Evolutionary conservation across 1,139 yeast genomes (phyloP).

Genomic region (Yamadazyma conglobata): DNA sequence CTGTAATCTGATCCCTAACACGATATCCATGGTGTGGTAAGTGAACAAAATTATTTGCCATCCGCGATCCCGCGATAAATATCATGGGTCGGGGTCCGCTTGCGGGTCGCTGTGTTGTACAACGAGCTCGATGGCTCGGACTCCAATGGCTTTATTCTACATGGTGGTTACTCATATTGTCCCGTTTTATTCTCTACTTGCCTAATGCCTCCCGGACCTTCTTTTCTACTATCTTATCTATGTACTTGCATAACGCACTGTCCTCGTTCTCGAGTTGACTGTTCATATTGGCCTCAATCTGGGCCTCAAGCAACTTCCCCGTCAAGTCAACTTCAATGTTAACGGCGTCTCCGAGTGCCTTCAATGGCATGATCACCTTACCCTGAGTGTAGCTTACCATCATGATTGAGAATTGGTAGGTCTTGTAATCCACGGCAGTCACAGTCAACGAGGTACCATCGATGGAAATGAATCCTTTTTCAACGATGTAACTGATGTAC

Average conservation of each 20-base stretch:
- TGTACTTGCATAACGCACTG: conserved; percentile 38
- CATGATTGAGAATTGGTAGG: conserved; percentile 72
- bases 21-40: conserved; percentile 69
- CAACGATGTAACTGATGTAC: conserved; percentile 75
- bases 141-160: not conserved
- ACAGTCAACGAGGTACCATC: conserved; percentile 96
- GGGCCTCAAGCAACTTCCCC: conserved; percentile 88
- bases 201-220: conserved; percentile 32
- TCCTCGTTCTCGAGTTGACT: conserved; percentile 49
- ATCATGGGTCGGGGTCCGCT: too few species aligned
- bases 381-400: conserved; percentile 89
- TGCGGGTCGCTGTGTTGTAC: too few species aligned
- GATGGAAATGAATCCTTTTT: conserved; percentile 86
- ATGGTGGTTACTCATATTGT: not conserved
- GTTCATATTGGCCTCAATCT: conserved; percentile 56
- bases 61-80: too few species aligned
- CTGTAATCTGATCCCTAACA: conserved; percentile 78
- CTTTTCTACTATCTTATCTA: conserved; percentile 50
- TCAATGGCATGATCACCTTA: conserved; percentile 70
- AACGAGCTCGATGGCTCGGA: too few species aligned
- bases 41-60: too few species aligned
- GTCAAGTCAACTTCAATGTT: conserved; percentile 93
- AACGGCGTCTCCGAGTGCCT: conserved; percentile 59
- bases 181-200: conserved; percentile 2
- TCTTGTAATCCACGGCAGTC: conserved; percentile 62